Evolutionary conservation across 202 grass and related monocot genomes (phyloP).

Genomic region (Eragrostis tef): DNA sequence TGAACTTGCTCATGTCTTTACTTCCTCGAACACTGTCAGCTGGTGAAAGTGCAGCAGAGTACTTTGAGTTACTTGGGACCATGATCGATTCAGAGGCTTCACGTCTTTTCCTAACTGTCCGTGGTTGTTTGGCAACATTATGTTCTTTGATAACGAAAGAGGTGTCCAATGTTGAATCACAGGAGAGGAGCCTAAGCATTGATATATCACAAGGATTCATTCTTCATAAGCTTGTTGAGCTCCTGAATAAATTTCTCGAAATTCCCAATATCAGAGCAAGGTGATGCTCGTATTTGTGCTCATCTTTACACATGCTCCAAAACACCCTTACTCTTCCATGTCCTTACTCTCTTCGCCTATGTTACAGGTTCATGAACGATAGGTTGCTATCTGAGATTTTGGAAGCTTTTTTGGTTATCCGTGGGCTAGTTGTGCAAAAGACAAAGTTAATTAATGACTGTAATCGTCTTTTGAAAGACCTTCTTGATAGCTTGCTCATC

Average conservation of each 20-base stretch:
- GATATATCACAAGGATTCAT: slow-evolving; percentile 98
- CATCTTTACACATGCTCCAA: background rate
- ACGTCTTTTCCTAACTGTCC: slow-evolving; percentile 82
- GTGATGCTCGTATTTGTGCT: slow-evolving; percentile 38
- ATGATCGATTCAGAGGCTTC: slow-evolving; percentile 86
- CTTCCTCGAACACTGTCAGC: slow-evolving; percentile 77
- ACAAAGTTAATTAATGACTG: slow-evolving; percentile 97
- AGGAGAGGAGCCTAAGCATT: slow-evolving; percentile 87
- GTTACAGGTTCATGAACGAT: slow-evolving; percentile 83
- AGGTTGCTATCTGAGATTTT: slow-evolving; percentile 84
- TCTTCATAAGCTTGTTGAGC: slow-evolving; percentile 94
- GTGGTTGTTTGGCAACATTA: slow-evolving; percentile 74
- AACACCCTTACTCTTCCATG: slow-evolving; percentile 26
- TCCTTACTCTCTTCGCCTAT: slow-evolving; percentile 14
- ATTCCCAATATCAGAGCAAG: slow-evolving; percentile 90
- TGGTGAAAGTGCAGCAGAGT: slow-evolving; percentile 91
- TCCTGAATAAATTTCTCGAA: slow-evolving; percentile 97
- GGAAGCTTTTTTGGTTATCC: slow-evolving; percentile 91
- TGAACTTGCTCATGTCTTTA: slow-evolving; percentile 88
- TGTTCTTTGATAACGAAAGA: slow-evolving; percentile 89
- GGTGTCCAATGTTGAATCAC: slow-evolving; percentile 86
- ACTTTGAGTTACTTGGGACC: slow-evolving; percentile 89
- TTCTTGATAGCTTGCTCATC: slow-evolving; percentile 86
- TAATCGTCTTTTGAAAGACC: slow-evolving; percentile 86
- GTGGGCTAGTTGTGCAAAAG: slow-evolving; percentile 93